Evolutionary conservation across 2,329 filamentous ascomycete species (phyloP).

Genomic region (Curvularia verruculosa): DNA sequence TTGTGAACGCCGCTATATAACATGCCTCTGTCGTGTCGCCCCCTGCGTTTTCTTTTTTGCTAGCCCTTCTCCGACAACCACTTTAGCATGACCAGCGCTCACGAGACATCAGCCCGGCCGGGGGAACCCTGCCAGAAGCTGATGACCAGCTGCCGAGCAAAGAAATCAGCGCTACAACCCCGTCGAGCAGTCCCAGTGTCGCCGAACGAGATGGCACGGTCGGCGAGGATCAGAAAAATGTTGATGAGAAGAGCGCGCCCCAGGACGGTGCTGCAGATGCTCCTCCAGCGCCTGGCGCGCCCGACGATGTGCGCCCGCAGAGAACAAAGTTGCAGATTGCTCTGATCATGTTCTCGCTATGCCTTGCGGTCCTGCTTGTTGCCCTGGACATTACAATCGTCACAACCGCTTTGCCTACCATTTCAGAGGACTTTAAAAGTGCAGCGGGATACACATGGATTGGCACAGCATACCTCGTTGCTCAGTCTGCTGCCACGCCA

Average conservation of each 20-base stretch:
- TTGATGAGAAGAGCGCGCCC: constrained; percentile 9
- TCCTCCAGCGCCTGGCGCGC: constrained; percentile 20
- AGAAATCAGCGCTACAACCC: constrained; percentile 17
- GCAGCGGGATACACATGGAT: constrained; percentile 61
- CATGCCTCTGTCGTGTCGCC: constrained; percentile 4
- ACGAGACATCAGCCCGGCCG: constrained; percentile 9
- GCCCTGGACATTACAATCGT: constrained; percentile 68
- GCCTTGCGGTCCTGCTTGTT: constrained; percentile 64
- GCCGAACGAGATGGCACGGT: constrained; percentile 17
- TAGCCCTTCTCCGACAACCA: background rate
- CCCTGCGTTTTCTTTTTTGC: background rate
- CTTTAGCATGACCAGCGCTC: constrained; percentile 12
- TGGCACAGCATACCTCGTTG: constrained; percentile 58
- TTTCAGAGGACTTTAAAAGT: constrained; percentile 60
- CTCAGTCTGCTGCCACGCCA: constrained; percentile 58
- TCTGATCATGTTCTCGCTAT: constrained; percentile 58
- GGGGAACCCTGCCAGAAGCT: constrained; percentile 1
- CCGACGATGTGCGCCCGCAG: constrained; percentile 34
- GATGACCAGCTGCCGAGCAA: constrained; percentile 12
- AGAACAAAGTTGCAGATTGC: constrained; percentile 52
- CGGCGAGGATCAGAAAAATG: constrained; percentile 3
- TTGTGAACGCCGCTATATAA: constrained; percentile 5
- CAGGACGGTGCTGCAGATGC: constrained; percentile 15
- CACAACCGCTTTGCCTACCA: constrained; percentile 66
- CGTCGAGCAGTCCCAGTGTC: constrained; percentile 25